These are phyloP conservation scores for Metarhizium robertsii DNA, from an alignment of 2,329 filamentous ascomycete species.

Conservation along the genomic window DNA sequence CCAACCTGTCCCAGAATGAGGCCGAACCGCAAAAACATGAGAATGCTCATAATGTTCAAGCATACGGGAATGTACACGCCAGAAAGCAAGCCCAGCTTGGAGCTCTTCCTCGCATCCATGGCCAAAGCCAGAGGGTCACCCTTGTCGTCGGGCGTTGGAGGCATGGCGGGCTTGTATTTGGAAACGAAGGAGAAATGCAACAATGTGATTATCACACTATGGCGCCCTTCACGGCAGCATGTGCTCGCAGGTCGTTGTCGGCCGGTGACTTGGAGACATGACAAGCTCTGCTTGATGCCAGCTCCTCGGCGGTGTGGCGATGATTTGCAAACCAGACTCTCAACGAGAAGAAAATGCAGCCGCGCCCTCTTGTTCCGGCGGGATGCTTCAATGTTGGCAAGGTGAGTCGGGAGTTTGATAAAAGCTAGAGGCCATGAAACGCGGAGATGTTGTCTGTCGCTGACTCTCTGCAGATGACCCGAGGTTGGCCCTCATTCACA, in stretches of 20 bases:
- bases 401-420: no score
- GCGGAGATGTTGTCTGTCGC: no score
- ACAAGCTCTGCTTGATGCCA: not conserved
- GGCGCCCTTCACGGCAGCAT: not conserved
- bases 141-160: conserved; percentile 9
- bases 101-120: conserved; percentile 29
- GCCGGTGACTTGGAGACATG: not conserved
- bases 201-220: not conserved
- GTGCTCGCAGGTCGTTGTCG: not conserved
- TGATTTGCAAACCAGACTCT: not conserved
- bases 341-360: not conserved
- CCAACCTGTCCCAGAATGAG: conserved; percentile 75
- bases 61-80: conserved; percentile 85
- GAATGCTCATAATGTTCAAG: conserved; percentile 78
- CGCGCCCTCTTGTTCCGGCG: no score
- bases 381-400: no score
- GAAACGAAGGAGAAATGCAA: not conserved
- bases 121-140: conserved; percentile 7
- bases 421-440: no score
- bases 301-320: not conserved
- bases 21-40: conserved; percentile 87
- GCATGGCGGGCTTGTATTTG: conserved; percentile 2
- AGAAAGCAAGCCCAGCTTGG: conserved; percentile 67
- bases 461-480: no score
- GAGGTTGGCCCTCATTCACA: no score